Base-by-base conservation (phyloP, 805 yeast species). In the Barnettozyma vustinii region DNA sequence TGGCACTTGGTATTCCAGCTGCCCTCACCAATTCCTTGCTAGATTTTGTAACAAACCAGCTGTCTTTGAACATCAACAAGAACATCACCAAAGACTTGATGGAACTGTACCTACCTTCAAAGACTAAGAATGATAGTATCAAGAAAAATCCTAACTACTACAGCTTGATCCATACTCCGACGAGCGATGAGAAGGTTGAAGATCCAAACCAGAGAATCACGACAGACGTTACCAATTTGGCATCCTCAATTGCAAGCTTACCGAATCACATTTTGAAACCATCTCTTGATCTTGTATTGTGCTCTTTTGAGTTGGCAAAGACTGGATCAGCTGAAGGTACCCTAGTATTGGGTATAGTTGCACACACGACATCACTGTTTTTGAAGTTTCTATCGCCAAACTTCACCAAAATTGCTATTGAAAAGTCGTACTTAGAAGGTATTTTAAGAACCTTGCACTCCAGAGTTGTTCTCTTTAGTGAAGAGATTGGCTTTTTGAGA, bases 231-330 rank as follows among this genome's bases (percentile, higher is more conserved):
- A 80, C 84, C 20, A 76, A 89, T 49, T 79, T 91, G 58, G 76
- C 96, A 5, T 73, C 74, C 33, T 81, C 92, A 3, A 71, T 87
- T 39, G 79, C 96, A 2, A 72, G 80, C 44, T 74, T 91, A 45
- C 91, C 96, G 16, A 84, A 92, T 21, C 96, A 91, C 63, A 66
- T 91, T 21, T 73, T 92, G 53, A 88, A 87, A 62, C 97, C 97
- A 2, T 72, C 85, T 5, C 71, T 90, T 46, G 96, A 90, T 67
- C 75, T 90, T 56, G 65, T 84, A 19, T 71, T 90, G 33, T 87
- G 96, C 63, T 92, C 95, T 1, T 81, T 83, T 65, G 88, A 87
- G 64, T 74, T 90, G 51, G 69, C 68, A 18, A 67, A 69, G 43
- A 62, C 65, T 21, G 70, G 71, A 43, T 70, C 72, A 60, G 75